Conservation (phyloP, 2,329 filamentous ascomycete species). For the Aspergillus sojae region DNA sequence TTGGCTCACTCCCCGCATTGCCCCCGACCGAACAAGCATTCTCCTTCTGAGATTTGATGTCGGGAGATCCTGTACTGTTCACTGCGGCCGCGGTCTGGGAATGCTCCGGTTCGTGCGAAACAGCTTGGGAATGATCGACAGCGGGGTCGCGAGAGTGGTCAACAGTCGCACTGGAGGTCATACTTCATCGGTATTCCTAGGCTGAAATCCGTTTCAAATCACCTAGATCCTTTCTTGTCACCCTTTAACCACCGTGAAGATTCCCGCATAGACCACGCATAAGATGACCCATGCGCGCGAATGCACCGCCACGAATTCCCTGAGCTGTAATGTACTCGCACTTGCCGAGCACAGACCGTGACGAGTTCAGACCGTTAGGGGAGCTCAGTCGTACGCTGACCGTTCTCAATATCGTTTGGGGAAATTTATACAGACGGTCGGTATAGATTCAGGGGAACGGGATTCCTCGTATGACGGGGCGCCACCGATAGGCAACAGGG, state of each 20-base stretch:
- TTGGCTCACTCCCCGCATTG: conserved; percentile 8
- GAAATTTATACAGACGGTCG: background rate
- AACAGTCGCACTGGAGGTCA: conserved; percentile 33
- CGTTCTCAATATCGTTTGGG: background rate
- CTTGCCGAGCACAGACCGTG: conserved; percentile 1
- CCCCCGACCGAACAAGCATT: conserved; percentile 13
- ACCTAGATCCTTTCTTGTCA: conserved; percentile 9
- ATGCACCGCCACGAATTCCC: background rate
- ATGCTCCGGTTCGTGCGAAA: conserved; percentile 14
- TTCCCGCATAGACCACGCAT: conserved; percentile 17
- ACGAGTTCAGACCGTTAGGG: background rate
- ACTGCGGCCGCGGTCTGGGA: conserved; percentile 14
- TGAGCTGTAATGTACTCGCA: conserved; percentile 3
- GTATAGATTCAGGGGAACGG: background rate
- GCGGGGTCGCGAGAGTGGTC: conserved; percentile 30
- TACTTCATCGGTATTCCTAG: conserved; percentile 29
- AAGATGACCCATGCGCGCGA: conserved; percentile 24
- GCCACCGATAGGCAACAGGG: background rate
- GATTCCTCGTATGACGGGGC: background rate
- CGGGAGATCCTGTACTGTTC: conserved; percentile 11
- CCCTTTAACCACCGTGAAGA: conserved; percentile 16
- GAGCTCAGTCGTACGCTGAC: background rate
- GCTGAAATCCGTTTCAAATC: background rate
- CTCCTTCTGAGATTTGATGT: conserved; percentile 20
- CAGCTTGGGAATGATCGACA: conserved; percentile 18